Evolutionary conservation across 331 rosid species (phyloP), one percentile per base, ranked within the genome.

Genomic region (Quercus phellos): DNA sequence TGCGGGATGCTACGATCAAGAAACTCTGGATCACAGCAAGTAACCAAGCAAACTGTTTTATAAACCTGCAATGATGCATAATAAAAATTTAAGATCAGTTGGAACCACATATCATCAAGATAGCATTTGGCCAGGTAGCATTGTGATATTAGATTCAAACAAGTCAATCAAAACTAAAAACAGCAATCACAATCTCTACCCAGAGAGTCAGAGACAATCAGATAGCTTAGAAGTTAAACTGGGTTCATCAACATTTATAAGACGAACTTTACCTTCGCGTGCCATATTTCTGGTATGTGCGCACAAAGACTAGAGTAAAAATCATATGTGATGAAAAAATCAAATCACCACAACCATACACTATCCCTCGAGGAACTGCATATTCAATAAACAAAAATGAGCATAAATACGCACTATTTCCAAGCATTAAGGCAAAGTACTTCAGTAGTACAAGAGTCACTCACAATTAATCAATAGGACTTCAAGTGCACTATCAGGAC

Each of bases 241-340:
- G 11, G 50, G 79, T 69, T 76, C 72, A 68, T 78, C 76, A 82
- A 80, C 67, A 43, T 58, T 29, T 42, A 50, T 54, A 38, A 26
- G 68, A 8, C 42, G 51, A 8, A 24, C 30, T 50, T 35, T 84
- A 94, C 97, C 99, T 92, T 68, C 85, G 82, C 29, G 90, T 81
- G 51, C 99, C 99, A 21, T 94, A 91, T 83, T 88, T 92, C 81
- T 92, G 97, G 87, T 94, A 94, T 0, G 99, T 90, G 21, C 83
- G 93, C 73, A 94, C 94, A 53, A 90, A 94, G 73, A 88, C 90
- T 27, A 94, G 93, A 77, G 91, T 89, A 63, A 94, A 94, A 79
- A 94, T 94, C 99, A 94, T 94, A 84, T 94, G 99, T 13, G 99
- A 94, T 50, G 99, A 94, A 84, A 95, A 95, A 58, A 95, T 95